These are phyloP conservation scores for Podaxis sp. DNA, from an alignment of 768 basidiomycete species.

Conservation along the genomic window DNA sequence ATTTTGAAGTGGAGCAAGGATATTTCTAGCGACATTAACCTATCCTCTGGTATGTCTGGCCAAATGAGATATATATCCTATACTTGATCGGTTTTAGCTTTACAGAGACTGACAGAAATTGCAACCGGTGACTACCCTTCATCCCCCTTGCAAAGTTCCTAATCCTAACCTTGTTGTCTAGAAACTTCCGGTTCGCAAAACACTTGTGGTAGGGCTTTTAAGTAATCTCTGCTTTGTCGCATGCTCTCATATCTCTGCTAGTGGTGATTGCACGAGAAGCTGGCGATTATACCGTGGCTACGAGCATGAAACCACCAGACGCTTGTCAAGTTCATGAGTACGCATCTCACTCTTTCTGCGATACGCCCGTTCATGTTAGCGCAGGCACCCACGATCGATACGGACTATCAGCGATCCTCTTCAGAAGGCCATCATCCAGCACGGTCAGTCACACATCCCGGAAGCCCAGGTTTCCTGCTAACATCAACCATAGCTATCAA, in stretches of 20 bases:
- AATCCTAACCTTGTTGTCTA: slow-evolving; percentile 19
- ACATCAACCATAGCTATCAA: slow-evolving; percentile 49
- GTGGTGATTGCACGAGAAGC: slow-evolving; percentile 69
- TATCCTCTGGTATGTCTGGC: slow-evolving; percentile 50
- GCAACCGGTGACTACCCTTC: slow-evolving; percentile 48
- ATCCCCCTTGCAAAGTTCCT: background rate
- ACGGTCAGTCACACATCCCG: slow-evolving; percentile 44
- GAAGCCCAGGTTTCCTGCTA: background rate
- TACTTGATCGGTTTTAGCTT: slow-evolving; percentile 33
- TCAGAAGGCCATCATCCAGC: slow-evolving; percentile 65
- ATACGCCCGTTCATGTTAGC: background rate
- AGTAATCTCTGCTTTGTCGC: background rate
- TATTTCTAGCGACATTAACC: slow-evolving; percentile 71
- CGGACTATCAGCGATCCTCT: slow-evolving; percentile 60
- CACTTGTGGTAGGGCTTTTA: slow-evolving; percentile 46
- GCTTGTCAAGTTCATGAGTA: slow-evolving; percentile 70
- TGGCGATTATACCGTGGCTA: slow-evolving; percentile 71
- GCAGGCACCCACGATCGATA: slow-evolving; percentile 60
- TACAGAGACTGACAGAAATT: slow-evolving; percentile 71
- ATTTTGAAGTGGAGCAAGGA: slow-evolving; percentile 77
- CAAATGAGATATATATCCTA: background rate
- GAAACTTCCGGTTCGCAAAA: slow-evolving; percentile 68
- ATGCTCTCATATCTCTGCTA: slow-evolving; percentile 19
- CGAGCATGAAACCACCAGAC: slow-evolving; percentile 60
- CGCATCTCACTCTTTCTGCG: slow-evolving; percentile 23